Percentiles rank a stretch among this genome's conserved stretches.
Evolutionary conservation across 805 yeast genomes (phyloP).

Genomic region (Priceomyces castillae): DNA sequence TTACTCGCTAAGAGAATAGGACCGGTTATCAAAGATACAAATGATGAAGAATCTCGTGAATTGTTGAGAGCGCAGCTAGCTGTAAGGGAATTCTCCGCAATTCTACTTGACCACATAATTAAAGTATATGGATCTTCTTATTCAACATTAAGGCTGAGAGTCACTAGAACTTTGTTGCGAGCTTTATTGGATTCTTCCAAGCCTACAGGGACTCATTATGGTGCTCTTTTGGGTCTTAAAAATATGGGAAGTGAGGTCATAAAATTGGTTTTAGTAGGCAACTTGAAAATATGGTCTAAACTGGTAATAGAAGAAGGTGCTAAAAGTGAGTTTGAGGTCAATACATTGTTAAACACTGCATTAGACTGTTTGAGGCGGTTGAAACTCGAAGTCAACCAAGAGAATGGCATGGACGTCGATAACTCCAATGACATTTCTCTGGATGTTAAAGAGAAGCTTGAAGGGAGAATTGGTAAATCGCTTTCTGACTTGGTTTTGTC

Average conservation of each 20-base stretch:
- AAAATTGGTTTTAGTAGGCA: slow-evolving; percentile 79
- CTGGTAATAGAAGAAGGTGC: slow-evolving; percentile 49
- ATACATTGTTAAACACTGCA: slow-evolving; percentile 44
- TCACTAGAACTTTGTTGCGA: slow-evolving; percentile 86
- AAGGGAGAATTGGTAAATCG: slow-evolving; percentile 58
- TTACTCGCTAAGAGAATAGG: slow-evolving; percentile 90
- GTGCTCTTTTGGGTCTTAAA: slow-evolving; percentile 80
- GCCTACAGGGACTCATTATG: slow-evolving; percentile 88
- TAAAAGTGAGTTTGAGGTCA: slow-evolving; percentile 43
- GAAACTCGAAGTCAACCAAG: slow-evolving; percentile 26
- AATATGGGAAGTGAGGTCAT: slow-evolving; percentile 87
- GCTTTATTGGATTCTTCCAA: slow-evolving; percentile 84
- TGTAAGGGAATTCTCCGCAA: slow-evolving; percentile 85
- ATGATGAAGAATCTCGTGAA: slow-evolving; percentile 28
- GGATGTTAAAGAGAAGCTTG: slow-evolving; percentile 41
- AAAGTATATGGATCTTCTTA: slow-evolving; percentile 79
- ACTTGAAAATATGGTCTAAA: slow-evolving; percentile 74
- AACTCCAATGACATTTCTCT: background rate
- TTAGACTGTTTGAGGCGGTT: slow-evolving; percentile 56
- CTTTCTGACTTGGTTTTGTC: slow-evolving; percentile 50
- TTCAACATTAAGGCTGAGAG: slow-evolving; percentile 86
- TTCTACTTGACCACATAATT: slow-evolving; percentile 75
- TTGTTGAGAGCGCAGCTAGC: slow-evolving; percentile 44
- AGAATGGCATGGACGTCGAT: slow-evolving; percentile 31
- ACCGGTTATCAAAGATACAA: slow-evolving; percentile 36